Evolutionary conservation across 192 early-diverging fungal species (phyloP), one percentile per base, ranked within the genome.

Genomic region (Spinellus fusiger): DNA sequence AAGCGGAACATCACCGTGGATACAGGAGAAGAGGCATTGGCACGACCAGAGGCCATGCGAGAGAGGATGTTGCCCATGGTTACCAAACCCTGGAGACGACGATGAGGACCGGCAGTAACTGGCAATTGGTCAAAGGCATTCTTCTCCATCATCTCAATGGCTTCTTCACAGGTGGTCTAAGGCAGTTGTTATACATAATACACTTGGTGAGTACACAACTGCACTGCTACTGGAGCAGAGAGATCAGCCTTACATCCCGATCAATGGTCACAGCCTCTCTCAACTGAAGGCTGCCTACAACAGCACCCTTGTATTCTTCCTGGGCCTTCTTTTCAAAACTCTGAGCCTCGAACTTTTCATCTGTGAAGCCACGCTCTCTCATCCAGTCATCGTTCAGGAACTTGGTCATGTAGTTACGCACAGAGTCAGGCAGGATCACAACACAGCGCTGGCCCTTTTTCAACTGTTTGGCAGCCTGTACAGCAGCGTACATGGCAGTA

Each of bases 341-440:
- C 62, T 84, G 85, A 49, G 80, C 76, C 54, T 79, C 78, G 57
- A 87, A 83, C 54, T 75, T 72, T 18, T 84, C 81, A 70, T 98
- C 96, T 38, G 89, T 81, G 81, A 94, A 99, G 44, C 90, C 93
- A 73, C 86, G 84, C 53, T 71, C 69, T 59, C 84, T 83, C 95
- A 99, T 97, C 96, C 95, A 99, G 37, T 89, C 90, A 72, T 98
- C 96, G 74, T 90, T 94, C 70, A 99, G 86, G 78, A 96, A 95
- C 75, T 98, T 98, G 67, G 94, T 93, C 96, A 99, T 99, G 84
- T 98, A 99, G 82, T 99, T 99, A 56, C 96, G 84, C 59, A 97
- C 94, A 12, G 95, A 95, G 77, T 99, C 97, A 31, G 97, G 89
- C 49, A 99, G 73, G n/a, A 99, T 73, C 9, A 98, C 94, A 63